Base-by-base conservation (phyloP, 2,329 filamentous ascomycete genomes). In the Elsinoe necatrix region DNA sequence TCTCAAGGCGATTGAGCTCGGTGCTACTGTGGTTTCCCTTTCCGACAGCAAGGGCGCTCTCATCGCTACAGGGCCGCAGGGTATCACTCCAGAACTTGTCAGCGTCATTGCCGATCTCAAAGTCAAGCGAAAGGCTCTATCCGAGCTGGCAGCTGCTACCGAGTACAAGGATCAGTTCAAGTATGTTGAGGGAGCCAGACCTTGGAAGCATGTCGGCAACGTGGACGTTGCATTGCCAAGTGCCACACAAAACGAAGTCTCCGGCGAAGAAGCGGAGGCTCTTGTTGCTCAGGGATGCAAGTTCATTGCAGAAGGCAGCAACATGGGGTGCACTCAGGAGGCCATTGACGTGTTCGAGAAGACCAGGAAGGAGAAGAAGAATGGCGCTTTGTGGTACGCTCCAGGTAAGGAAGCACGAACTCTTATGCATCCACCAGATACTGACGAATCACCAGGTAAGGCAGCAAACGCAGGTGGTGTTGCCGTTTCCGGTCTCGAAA, bases 311-410 rank as follows among this genome's bases (percentile, higher is more conserved):
- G 93, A 98, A 77, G 93, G 93, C 57, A 93, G 87, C 75, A 97
- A 97, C 83, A 97, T 98, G 93, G 93, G 93, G 62, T 96, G 90
- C 80, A 96, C 91, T 31, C 89, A 93, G 75, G 90, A 87, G 63
- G 92, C 92, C 64, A 96, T 98, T 67, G 87, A 95, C 67, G 78
- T 89, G 63, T 97, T 97, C 72, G 92, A 97, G 81, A 81, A 79
- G 16, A 78, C 84, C 67, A 82, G 91, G 65, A 83, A 79, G 66
- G 72, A 78, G 70, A 81, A 81, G 71, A 83, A 89, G 77, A 83
- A 82, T 62, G 73, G 74, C 5, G 83, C 88, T 59, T 84, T 95
- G 73, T 98, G 93, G 93, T 97, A 97, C 74, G 93, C 87, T 16
- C 92, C 92, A 52, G 92, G 74, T 62, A 63, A 58, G 64, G 57